A percentile compares a stretch with the other conserved stretches of the same genome.
Evolutionary conservation across 2,329 filamentous ascomycete species (phyloP).

Genomic region (Dactylellina parvicollis): DNA sequence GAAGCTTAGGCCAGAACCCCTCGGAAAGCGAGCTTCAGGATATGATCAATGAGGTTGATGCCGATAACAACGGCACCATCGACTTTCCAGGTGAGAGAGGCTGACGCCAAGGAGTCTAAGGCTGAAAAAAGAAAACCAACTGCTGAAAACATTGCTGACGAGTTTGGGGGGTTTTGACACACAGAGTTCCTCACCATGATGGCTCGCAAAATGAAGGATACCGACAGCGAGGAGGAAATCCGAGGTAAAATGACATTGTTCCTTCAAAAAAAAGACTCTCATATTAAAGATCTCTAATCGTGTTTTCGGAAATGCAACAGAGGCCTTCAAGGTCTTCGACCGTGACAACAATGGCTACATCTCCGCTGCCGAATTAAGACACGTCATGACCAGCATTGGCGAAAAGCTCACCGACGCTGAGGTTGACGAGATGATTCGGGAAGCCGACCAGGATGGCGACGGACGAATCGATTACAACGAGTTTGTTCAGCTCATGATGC

Average conservation of each 20-base stretch:
- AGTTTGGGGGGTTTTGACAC: neutral
- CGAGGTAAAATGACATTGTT: slow-evolving; percentile 66
- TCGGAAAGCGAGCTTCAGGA: slow-evolving; percentile 90
- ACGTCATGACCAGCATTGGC: slow-evolving; percentile 91
- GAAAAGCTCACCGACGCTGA: slow-evolving; percentile 92
- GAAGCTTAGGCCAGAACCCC: slow-evolving; percentile 87
- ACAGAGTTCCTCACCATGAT: slow-evolving; percentile 92
- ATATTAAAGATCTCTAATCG: slow-evolving; percentile 12
- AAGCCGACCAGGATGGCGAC: slow-evolving; percentile 89
- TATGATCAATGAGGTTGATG: slow-evolving; percentile 94
- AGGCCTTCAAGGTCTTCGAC: slow-evolving; percentile 73
- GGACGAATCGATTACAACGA: slow-evolving; percentile 92
- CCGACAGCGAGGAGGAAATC: slow-evolving; percentile 89
- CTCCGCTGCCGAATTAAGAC: slow-evolving; percentile 84
- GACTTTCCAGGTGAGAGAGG: slow-evolving; percentile 80
- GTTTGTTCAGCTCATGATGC: slow-evolving; percentile 95
- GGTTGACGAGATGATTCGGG: slow-evolving; percentile 92
- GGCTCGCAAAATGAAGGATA: slow-evolving; percentile 94
- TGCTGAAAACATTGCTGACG: slow-evolving; percentile 23
- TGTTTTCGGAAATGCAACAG: slow-evolving; percentile 28
- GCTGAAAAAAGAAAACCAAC: slow-evolving; percentile 1
- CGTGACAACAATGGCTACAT: slow-evolving; percentile 93
- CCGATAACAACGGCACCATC: slow-evolving; percentile 91
- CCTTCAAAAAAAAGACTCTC: neutral
- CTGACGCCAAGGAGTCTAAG: slow-evolving; percentile 37